A percentile compares a stretch with the other conserved stretches of the same genome.
phyloP scores from a whole-genome alignment of 2,329 filamentous ascomycete species.

The Diplodia scrobiculata region DNA sequence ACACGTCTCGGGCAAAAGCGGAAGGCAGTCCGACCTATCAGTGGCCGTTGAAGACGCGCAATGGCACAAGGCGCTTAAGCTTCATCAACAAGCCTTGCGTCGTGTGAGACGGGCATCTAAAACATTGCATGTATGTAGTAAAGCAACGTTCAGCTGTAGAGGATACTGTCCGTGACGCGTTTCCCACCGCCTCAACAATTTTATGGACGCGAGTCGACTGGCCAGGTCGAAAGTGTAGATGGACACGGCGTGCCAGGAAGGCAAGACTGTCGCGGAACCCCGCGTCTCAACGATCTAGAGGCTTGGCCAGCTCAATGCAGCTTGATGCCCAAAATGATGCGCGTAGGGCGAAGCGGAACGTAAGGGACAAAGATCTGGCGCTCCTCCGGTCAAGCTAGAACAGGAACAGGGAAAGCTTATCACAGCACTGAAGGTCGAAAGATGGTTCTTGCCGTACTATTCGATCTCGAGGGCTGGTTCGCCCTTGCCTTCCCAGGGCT shows the following conservation, averaged over 20 bases:
- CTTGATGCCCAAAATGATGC: constrained; percentile 3
- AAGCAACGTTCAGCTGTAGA: not conserved
- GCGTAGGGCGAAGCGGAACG: not conserved
- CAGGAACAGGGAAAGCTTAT: constrained; percentile 19
- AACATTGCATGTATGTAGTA: not conserved
- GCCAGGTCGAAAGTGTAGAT: not conserved
- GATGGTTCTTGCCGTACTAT: not conserved
- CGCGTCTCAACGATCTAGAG: constrained; percentile 23
- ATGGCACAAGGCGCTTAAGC: constrained; percentile 1
- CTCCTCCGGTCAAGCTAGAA: not conserved
- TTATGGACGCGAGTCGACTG: not conserved
- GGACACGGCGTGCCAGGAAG: not conserved
- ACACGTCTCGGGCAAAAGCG: constrained; percentile 14
- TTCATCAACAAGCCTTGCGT: constrained; percentile 5
- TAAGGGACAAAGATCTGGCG: constrained; percentile 15
- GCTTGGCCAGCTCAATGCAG: not conserved
- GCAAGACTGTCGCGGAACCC: constrained; percentile 2
- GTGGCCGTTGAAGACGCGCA: not conserved
- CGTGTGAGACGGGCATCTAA: constrained; percentile 7
- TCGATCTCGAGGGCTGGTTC: too few species aligned
- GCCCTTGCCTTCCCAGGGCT: not conserved
- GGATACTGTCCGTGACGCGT: not conserved
- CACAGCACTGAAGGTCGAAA: not conserved
- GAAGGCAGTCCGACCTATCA: not conserved
- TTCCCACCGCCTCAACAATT: constrained; percentile 4